A percentile compares a stretch with the other conserved stretches of the same genome.
These are phyloP conservation scores for Russula brevipes DNA, from an alignment of 768 basidiomycete species.

Conservation along the genomic window DNA sequence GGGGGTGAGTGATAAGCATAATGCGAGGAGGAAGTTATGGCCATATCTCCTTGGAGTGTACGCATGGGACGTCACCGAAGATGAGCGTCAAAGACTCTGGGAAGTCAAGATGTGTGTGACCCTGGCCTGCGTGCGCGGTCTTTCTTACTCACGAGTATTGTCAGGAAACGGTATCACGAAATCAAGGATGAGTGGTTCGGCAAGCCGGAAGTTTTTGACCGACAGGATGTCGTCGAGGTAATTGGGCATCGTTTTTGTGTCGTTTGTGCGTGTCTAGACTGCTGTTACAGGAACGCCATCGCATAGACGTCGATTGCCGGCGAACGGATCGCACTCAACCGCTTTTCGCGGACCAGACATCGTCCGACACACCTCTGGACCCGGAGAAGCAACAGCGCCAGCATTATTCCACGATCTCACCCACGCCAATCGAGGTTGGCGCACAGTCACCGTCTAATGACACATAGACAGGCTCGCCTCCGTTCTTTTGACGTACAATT, in stretches of 20 bases:
- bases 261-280: constrained; percentile 1
- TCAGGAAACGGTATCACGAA: constrained; percentile 61
- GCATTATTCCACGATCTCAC: constrained; percentile 69
- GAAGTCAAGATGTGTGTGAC: constrained; percentile 52
- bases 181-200: constrained; percentile 81
- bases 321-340: constrained; percentile 94
- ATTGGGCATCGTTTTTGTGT: constrained; percentile 29
- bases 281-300: constrained; percentile 70
- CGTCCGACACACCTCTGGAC: constrained; percentile 43
- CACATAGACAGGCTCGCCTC: constrained; percentile 85
- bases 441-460: constrained; percentile 83
- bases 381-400: constrained; percentile 53
- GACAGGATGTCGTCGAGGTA: constrained; percentile 78
- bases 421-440: constrained; percentile 65
- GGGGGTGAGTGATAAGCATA: constrained; percentile 53
- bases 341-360: constrained; percentile 55
- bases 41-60: constrained; percentile 84
- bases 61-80: constrained; percentile 67
- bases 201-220: constrained; percentile 73
- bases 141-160: constrained; percentile 5
- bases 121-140: background rate
- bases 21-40: constrained; percentile 74
- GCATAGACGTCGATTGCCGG: constrained; percentile 95
- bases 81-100: constrained; percentile 58
- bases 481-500: constrained; percentile 87